Base-by-base conservation (phyloP, 768 basidiomycete genomes). In the Termitomyces sp. region DNA sequence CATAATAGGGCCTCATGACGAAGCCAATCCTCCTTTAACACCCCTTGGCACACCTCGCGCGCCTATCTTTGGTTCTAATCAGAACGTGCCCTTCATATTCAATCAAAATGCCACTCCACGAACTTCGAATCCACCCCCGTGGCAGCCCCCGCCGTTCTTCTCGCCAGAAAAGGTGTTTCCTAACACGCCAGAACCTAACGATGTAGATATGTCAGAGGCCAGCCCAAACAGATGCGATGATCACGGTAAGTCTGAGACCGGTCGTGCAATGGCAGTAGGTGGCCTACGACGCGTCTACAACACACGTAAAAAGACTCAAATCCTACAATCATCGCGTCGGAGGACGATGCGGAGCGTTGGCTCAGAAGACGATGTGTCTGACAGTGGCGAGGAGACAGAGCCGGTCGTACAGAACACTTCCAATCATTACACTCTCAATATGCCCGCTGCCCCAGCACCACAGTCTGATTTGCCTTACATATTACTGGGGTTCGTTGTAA, bases 341-440 rank as follows among this genome's bases (percentile, higher is more conserved):
- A 69, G 60, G 54, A 69, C 55, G 56, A 69, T 62, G 61, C 66
- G 72, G 66, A 65, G 73, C 65, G 67, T 70, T 37, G 68, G 66
- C n/a, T 71, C 75, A 12, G 77, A 77, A 37, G 82, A 78, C 58
- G 77, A 75, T 29, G 74, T 70, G 20, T 77, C 70, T n/a, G 77
- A 72, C 48, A 77, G 73, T 55, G 84, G 82, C 56, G 83, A 84
- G 52, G 83, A 85, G 48, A 72, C 70, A 49, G 73, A 73, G 55
- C 75, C 71, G 17, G 68, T 74, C 36, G 69, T 70, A 6, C 76
- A 78, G 63, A 86, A 80, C 62, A 89, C 82, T 40, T 86, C 87
- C 51, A 86, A 91, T 69, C 91, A 92, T 68, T 94, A 92, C 72
- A 93, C 92, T 2, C 80, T 94, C 61, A 92, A 94, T 74, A 79